A percentile compares a stretch with the other conserved stretches of the same genome.
These are phyloP conservation scores for Stemphylium beticola DNA, from an alignment of 2,329 filamentous ascomycete genomes.

Conservation along the genomic window DNA sequence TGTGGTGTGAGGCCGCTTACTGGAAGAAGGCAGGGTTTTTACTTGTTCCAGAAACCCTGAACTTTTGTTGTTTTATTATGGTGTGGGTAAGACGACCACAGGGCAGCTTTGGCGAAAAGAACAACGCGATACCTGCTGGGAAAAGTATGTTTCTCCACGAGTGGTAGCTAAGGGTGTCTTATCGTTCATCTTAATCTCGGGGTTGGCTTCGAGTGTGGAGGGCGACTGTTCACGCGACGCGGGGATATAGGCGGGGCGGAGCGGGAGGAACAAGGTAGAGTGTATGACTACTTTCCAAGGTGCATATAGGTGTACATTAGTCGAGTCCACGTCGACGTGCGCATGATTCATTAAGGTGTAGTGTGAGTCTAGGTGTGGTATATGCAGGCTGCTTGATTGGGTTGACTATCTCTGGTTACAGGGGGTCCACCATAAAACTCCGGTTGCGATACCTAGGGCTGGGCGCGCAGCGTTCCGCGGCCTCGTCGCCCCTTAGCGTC, in stretches of 20 bases:
- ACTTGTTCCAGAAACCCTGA: background rate
- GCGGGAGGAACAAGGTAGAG: constrained; percentile 3
- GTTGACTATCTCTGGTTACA: background rate
- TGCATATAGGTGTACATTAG: background rate
- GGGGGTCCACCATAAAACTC: constrained; percentile 1
- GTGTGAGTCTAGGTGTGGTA: constrained; percentile 1
- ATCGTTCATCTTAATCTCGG: background rate
- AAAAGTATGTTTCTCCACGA: background rate
- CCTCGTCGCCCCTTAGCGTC: constrained; percentile 8
- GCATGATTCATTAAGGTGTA: background rate
- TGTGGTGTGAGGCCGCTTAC: background rate
- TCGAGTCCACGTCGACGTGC: background rate
- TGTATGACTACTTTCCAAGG: background rate
- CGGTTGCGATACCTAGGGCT: constrained; percentile 4
- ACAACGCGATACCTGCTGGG: background rate
- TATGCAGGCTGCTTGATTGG: background rate
- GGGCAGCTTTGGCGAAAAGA: background rate
- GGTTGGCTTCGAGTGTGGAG: background rate
- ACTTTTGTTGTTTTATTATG: background rate
- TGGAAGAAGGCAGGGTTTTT: background rate
- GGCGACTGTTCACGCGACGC: constrained; percentile 4
- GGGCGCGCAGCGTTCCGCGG: constrained; percentile 2
- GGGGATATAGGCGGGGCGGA: constrained; percentile 7
- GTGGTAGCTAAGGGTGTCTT: background rate
- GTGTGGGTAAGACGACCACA: background rate